Base-by-base conservation (phyloP, 2,329 filamentous ascomycete genomes). In the Neurospora crassa region DNA sequence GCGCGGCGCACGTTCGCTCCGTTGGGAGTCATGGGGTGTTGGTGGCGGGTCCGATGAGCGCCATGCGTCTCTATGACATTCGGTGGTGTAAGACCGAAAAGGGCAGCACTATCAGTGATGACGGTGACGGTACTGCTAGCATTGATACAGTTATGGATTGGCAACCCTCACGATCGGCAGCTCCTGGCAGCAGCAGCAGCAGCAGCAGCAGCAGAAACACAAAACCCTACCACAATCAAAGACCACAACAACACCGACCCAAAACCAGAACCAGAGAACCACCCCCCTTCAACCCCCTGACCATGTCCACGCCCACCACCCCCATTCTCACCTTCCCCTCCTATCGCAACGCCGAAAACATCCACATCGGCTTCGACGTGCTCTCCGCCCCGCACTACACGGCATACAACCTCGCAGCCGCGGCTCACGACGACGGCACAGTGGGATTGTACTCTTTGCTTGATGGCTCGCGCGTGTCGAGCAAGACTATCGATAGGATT, bases 51-150 rank as follows among this genome's bases (percentile, higher is more conserved):
- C 78, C 88, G 1, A 75, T 79, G 41, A 82, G 81, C 76, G 80
- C 76, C 70, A 85, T 90, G 80, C 81, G 81, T 1, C 78, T 89
- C 5, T 90, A 89, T 75, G 89, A 91, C 73, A 73, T 86, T 41
- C 86, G 89, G 1, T 87, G 82, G 74, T 69, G 70, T 41, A 42
- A 37, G 47, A n/a, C 53, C 4, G 53, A 34, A 37, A 59, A 45
- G 24, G 18, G 14, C 40, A 70, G 67, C 37, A 59, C 34, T 42
- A 69, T 18, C 7, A 40, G 37, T 34, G 59, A 68, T 40, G 24
- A 10, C 53, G 5, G 20, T 53, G 53, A 63, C 2, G 29, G 29
- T 18, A 63, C 53, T 5, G 4, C 24, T n/a, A 63, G 14, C 14
- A n/a, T 63, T 18, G 53, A 63, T 37, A 63, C 29, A 1, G 24